Evolutionary conservation across 495 filamentous ascomycete species (phyloP).

Genomic region (Podospora tetraspora): DNA sequence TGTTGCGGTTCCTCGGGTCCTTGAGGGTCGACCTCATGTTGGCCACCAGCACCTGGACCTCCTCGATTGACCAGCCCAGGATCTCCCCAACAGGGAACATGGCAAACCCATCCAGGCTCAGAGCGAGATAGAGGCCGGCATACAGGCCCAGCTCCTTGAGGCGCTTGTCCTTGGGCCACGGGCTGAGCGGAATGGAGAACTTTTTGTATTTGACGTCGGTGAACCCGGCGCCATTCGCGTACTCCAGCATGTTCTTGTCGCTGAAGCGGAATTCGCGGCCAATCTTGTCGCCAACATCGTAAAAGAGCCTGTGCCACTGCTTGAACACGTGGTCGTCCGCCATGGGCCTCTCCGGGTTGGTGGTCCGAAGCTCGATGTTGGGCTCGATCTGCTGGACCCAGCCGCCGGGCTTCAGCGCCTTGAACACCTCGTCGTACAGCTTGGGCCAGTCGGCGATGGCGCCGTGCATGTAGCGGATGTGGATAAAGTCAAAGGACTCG

Average conservation of each 20-base stretch:
- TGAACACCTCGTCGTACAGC: conserved; percentile 33
- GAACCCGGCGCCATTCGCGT: background rate
- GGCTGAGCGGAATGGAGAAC: background rate
- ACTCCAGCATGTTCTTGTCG: conserved; percentile 9
- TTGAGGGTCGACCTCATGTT: conserved; percentile 1
- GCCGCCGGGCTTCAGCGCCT: conserved; percentile 21
- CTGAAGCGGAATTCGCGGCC: conserved; percentile 3
- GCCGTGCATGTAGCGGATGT: conserved; percentile 47
- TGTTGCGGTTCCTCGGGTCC: background rate
- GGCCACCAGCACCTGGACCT: conserved; percentile 3
- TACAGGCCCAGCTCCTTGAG: conserved; percentile 1
- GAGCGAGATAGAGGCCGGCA: conserved; percentile 2
- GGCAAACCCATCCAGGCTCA: conserved; percentile 15
- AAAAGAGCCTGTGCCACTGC: conserved; percentile 7
- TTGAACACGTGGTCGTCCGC: conserved; percentile 5
- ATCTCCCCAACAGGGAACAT: conserved; percentile 8
- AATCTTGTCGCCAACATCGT: conserved; percentile 5
- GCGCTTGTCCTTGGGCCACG: conserved; percentile 6
- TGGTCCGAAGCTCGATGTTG: conserved; percentile 21
- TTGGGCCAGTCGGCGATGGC: conserved; percentile 49
- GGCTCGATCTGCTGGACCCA: conserved; percentile 15
- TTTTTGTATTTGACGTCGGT: background rate
- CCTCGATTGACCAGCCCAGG: conserved; percentile 6
- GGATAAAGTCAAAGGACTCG: conserved; percentile 54
- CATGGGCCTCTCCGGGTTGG: conserved; percentile 4